Conservation (phyloP, 1,139 yeast genomes). For the Maudiozyma humilis region DNA sequence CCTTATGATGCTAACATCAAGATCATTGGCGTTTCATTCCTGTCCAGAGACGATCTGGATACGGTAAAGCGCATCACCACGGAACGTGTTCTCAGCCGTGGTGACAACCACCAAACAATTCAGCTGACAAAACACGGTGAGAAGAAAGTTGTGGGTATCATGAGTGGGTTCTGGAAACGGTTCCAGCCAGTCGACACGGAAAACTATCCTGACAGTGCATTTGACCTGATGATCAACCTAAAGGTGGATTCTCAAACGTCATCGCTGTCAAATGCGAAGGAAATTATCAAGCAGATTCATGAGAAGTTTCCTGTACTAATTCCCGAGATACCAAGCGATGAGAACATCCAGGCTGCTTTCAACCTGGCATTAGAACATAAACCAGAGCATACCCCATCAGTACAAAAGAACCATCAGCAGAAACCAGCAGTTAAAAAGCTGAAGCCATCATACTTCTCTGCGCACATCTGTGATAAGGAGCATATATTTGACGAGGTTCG, state of each 20-base stretch:
- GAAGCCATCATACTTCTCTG: constrained; percentile 36
- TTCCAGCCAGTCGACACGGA: constrained; percentile 50
- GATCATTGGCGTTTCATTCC: constrained; percentile 63
- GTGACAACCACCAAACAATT: constrained; percentile 87
- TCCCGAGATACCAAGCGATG: constrained; percentile 37
- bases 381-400: constrained; percentile 35
- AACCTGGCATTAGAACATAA: constrained; percentile 42
- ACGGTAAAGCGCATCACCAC: constrained; percentile 40
- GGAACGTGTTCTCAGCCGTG: constrained; percentile 56
- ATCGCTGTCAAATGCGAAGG: constrained; percentile 45
- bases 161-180: constrained; percentile 65
- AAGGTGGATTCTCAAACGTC: constrained; percentile 39
- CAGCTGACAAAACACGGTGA: constrained; percentile 43
- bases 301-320: constrained; percentile 43
- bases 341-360: constrained; percentile 39
- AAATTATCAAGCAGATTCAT: constrained; percentile 37
- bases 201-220: constrained; percentile 53
- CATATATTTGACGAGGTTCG: constrained; percentile 10
- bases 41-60: constrained; percentile 34
- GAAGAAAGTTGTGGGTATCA: constrained; percentile 47
- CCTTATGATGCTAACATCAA: constrained; percentile 35
- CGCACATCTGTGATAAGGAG: neutral
- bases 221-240: constrained; percentile 57
- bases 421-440: constrained; percentile 18
- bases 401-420: constrained; percentile 12